These are phyloP conservation scores for Hanseniaspora vineae DNA, from an alignment of 805 yeast species.

Conservation along the genomic window DNA sequence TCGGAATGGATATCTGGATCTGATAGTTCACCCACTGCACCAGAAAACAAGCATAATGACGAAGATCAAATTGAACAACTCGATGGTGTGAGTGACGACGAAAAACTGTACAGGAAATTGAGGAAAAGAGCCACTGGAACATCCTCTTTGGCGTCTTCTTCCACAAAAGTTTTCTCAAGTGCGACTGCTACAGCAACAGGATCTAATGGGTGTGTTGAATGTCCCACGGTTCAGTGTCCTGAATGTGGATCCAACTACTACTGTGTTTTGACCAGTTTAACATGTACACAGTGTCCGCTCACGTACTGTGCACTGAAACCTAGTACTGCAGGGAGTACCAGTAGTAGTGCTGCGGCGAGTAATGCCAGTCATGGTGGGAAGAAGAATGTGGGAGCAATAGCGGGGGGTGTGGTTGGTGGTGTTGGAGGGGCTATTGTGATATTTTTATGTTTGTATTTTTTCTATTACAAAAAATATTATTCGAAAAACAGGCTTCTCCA, in stretches of 20 bases:
- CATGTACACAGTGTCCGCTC: constrained; percentile 46
- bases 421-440: constrained; percentile 32
- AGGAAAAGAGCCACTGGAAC: background rate
- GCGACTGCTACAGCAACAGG: constrained; percentile 5
- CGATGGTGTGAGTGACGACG: background rate
- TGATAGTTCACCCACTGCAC: too few species aligned
- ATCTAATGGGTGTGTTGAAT: constrained; percentile 29
- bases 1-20: background rate
- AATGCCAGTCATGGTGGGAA: constrained; percentile 3
- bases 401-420: constrained; percentile 64
- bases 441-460: constrained; percentile 25
- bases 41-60: too few species aligned
- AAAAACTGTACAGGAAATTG: background rate
- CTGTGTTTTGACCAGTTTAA: constrained; percentile 42
- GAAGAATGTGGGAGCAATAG: constrained; percentile 41
- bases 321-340: constrained; percentile 6
- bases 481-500: constrained; percentile 17
- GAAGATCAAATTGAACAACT: too few species aligned
- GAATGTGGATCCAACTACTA: constrained; percentile 36
- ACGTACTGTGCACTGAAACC: constrained; percentile 33
- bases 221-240: constrained; percentile 39
- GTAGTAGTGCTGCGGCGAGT: constrained; percentile 2
- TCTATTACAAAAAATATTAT: constrained; percentile 31
- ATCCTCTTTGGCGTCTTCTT: too few species aligned
- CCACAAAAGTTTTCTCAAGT: background rate